Evolutionary conservation across 1,139 yeast species (phyloP), one percentile per base, ranked within the genome.

Genomic region (Zygosaccharomyces pseudobailii): DNA sequence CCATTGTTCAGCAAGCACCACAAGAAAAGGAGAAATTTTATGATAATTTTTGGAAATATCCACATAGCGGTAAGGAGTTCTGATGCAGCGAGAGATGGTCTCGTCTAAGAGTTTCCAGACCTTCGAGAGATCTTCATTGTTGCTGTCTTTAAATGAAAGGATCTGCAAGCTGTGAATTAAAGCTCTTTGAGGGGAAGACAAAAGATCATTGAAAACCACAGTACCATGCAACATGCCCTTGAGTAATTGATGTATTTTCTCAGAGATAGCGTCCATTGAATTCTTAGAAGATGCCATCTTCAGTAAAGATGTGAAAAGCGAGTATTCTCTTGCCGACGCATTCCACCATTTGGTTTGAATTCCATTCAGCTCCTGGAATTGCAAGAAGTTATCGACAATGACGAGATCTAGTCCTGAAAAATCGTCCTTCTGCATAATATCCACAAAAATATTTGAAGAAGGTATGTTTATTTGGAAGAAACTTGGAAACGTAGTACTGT

Each of bases 1-100:
- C 67, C 84, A 78, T 63, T 90, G 97, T 55, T 90, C 97, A 42
- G 80, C 65, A 4, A 88, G 60, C 0, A 85, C 80, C 36, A 85
- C 75, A 2, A 80, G 62, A 49, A 88, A 80, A 0, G 94, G 84
- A 58, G 95, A 86, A 13, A 83, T 61, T 17, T 64, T 54, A 5
- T 67, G 69, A 10, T 66, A 63, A 2, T 63, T 57, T 43, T 76
- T 78, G 1, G 87, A 73, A 49, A 73, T 60, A 61, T 90, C 97
- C 46, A 87, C 75, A 56, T 88, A 90, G 61, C 86, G 88, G 67
- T 84, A 92, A 0, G 97, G 97, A 1, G 87, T 69, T 51, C 80
- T 75, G 46, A 84, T 74, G 51, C 82, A 74, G 55, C 96, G 75
- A 1, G 88, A 72, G 24, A 87, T 74, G 0, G 86, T 71, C 62